Evolutionary conservation across 495 filamentous ascomycete species (phyloP), one percentile per base, ranked within the genome.

Genomic region (Oleoguttula mirabilis): DNA sequence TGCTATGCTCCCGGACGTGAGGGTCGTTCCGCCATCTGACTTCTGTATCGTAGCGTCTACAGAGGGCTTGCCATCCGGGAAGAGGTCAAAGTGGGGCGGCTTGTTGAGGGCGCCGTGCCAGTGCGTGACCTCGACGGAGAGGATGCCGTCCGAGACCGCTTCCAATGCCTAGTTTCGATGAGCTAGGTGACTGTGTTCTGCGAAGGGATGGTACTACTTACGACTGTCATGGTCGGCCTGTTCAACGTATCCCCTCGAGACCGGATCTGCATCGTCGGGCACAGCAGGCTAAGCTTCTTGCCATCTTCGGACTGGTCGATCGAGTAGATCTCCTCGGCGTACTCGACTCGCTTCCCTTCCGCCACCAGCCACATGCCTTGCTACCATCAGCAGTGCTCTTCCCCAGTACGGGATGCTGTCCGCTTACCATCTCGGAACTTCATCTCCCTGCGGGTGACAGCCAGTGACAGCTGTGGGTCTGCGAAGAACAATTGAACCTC

Each of bases 61-160:
- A 21, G 59, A 54, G n/a, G 71, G 72, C 14, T 57, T 63, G 4
- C 70, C 70, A 16, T 61, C 59, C 0, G 75, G 68, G 55, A 67
- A 74, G 15, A 83, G 60, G 10, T 78, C 65, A 51, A 79, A 83
- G 47, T 81, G 64, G 1, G 79, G 80, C 3, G 75, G 76, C 17
- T 65, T 71, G 39, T 71, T 66, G 0, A 65, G 51, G n/a, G 62
- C 61, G 25, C 69, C 75, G 30, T 64, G 67, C 74, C 79, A 82
- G 52, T 85, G 79, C 0, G 73, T 74, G 15, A 50, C 52, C 37
- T 55, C 27, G 20, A 34, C 20, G 4, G 52, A 55, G n/a, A 60
- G 37, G 12, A 57, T 55, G 15, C 41, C 41, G 21, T 45, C 41
- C 10, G 33, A 10, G 3, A 45, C 41, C 3, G 41, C 41, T 38